Evolutionary conservation across 805 yeast species (phyloP), one percentile per base, ranked within the genome.

Genomic region (Ogataea trehaloabstinens): DNA sequence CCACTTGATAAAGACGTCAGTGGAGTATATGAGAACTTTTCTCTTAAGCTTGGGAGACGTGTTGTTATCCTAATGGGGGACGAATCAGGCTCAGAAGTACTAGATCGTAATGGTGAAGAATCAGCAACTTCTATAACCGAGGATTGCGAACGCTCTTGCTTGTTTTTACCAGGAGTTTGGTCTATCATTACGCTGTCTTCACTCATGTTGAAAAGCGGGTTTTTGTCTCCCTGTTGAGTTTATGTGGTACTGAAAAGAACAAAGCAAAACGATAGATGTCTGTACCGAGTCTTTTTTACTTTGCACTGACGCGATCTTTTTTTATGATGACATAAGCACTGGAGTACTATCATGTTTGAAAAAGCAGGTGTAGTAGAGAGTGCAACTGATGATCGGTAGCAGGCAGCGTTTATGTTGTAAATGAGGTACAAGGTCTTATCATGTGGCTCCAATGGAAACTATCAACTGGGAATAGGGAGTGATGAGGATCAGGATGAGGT

Each of bases 381-480:
- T n/a, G n/a, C n/a, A n/a, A n/a, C n/a, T n/a, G n/a, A n/a, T n/a
- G n/a, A n/a, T n/a, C n/a, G n/a, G n/a, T n/a, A n/a, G n/a, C n/a
- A n/a, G n/a, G n/a, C n/a, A n/a, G n/a, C n/a, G n/a, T n/a, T n/a
- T n/a, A n/a, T n/a, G n/a, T 12, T 12, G 25, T 16, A 20, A 6
- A 42, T 40, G 55, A 34, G 30, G 24, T 58, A 44, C 41, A 27
- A 5, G 2, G 55, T 80, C 2, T 67, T 71, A 24, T 68, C 79
- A 1, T 79, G 93, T 56, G 98, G 98, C 0, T 88, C 96, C 2
- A 90, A 90, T 60, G 96, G 96, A 2, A 68, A 64, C 24, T 76
- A 58, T 41, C 98, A 90, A 56, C 70, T 90, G 33, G 95, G 96
- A 28, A 56, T 70, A 27, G 71, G 68, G 5, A 61, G 78, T 45